Conservation (phyloP, 805 yeast genomes). For the Ascoidea tarda region DNA sequence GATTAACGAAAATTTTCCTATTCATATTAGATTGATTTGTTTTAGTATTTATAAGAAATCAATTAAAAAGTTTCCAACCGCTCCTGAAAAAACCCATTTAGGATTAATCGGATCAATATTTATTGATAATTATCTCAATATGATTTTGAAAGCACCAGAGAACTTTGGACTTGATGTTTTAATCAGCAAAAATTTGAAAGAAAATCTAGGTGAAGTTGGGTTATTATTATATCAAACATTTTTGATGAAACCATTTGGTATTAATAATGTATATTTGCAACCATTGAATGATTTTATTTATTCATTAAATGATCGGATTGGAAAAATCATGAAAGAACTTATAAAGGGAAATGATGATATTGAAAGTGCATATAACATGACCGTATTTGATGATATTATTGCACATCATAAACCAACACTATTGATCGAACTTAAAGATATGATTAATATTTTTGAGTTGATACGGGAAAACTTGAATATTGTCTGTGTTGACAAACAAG, state of each 20-base stretch:
- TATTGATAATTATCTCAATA: slow-evolving; percentile 35
- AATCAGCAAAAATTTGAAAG: slow-evolving; percentile 12
- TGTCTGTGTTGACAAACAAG: neutral
- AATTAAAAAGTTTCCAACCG: slow-evolving; percentile 38
- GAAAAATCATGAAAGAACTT: slow-evolving; percentile 29
- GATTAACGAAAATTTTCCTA: slow-evolving; percentile 17
- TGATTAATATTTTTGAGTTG: slow-evolving; percentile 25
- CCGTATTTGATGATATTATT: slow-evolving; percentile 56
- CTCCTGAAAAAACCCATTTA: slow-evolving; percentile 38
- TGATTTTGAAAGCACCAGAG: slow-evolving; percentile 36
- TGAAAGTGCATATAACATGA: slow-evolving; percentile 46
- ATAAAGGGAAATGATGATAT: slow-evolving; percentile 38
- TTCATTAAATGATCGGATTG: slow-evolving; percentile 31
- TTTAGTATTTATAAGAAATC: slow-evolving; percentile 23
- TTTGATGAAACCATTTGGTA: slow-evolving; percentile 50
- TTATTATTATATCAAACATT: slow-evolving; percentile 53
- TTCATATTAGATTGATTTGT: slow-evolving; percentile 17
- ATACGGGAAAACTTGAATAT: slow-evolving; percentile 20
- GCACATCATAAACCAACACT: slow-evolving; percentile 28
- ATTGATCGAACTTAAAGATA: slow-evolving; percentile 23
- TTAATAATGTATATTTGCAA: slow-evolving; percentile 51
- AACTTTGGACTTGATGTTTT: slow-evolving; percentile 28
- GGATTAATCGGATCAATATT: slow-evolving; percentile 58
- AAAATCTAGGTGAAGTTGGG: slow-evolving; percentile 42
- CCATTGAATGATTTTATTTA: slow-evolving; percentile 66